Evolutionary conservation across 257 asterid species (phyloP).

Genomic region (Jasminum sambac): DNA sequence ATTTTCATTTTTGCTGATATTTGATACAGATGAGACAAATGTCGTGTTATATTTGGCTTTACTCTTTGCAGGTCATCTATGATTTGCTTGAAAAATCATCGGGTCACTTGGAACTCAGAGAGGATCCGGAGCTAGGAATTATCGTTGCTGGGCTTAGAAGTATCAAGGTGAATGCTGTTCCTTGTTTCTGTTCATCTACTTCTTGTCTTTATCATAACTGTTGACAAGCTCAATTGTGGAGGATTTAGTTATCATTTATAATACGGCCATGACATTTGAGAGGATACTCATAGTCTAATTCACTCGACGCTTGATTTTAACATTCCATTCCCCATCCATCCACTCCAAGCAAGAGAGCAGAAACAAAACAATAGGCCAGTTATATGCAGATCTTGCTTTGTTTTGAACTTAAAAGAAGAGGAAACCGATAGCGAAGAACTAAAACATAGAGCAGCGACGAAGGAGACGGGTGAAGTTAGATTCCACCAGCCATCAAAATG

Average conservation of each 20-base stretch:
- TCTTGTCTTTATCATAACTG: neutral
- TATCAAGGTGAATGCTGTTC: conserved; percentile 55
- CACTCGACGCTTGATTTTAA: conserved; percentile 8
- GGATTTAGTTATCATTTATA: conserved; percentile 3
- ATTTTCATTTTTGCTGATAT: conserved; percentile 21
- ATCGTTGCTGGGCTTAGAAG: conserved; percentile 88
- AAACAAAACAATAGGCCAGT: neutral
- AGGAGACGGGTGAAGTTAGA: neutral
- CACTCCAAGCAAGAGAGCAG: neutral
- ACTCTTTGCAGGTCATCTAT: conserved; percentile 72
- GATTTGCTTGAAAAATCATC: conserved; percentile 92
- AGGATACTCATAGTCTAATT: conserved; percentile 12
- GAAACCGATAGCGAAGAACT: conserved; percentile 1
- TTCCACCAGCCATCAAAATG: neutral
- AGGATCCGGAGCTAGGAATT: conserved; percentile 93
- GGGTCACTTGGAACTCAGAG: conserved; percentile 91
- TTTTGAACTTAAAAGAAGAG: neutral
- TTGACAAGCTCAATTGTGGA: conserved; percentile 3
- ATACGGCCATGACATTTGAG: conserved; percentile 13
- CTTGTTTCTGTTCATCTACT: conserved; percentile 12
- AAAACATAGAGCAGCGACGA: neutral
- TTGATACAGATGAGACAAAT: conserved; percentile 1
- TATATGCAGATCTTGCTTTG: neutral
- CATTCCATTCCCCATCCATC: neutral
- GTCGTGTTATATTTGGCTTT: conserved; percentile 25